Base-by-base conservation (phyloP, 2,329 filamentous ascomycete genomes). In the Seiridium unicorne region DNA sequence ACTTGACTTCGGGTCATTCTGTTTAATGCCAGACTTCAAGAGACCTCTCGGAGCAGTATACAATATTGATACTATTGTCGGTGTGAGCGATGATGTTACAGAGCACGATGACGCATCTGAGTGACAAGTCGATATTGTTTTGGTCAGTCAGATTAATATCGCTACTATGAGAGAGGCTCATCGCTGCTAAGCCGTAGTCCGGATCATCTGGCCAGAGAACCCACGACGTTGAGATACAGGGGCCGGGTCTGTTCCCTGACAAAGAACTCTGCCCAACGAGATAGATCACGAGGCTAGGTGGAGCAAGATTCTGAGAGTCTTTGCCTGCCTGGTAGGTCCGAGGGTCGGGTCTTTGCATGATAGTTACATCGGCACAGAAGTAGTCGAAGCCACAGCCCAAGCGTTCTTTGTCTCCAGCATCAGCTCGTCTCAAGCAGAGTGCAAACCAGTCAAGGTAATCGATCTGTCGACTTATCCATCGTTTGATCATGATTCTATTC, bases 401-500 rank as follows among this genome's bases (percentile, higher is more conserved):
- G 38, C 5, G 32, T 38, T 51, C 54, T 56, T 56, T 56, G 54
- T 56, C 34, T 38, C 44, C 31, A 48, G 11, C 26, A 46, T 6
- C 34, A n/a, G 49, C 10, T n/a, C 9, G 34, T 6, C 7, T 38
- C 8, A 8, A 51, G 8, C 10, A 11, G n/a, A n/a, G n/a, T 32
- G 54, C 9, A 34, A 42, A 13, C 13, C 42, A 44, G 18, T 47
- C 26, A 44, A 35, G 6, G 38, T 40, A 48, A 47, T 47, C 47
- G 54, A 57, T 47, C 18, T 36, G 26, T 55, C 51, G 51, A 44
- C 35, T n/a, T 18, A 18, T 9, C n/a, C 18, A 42, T 53, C 34
- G 36, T 26, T n/a, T 55, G 18, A 31, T 55, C 51, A 55, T 55
- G 18, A 42, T 32, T 58, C 44, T 51, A 51, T 26, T 58, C 13